phyloP scores from a whole-genome alignment of 768 basidiomycete genomes.

The Leccinum obscurum region DNA sequence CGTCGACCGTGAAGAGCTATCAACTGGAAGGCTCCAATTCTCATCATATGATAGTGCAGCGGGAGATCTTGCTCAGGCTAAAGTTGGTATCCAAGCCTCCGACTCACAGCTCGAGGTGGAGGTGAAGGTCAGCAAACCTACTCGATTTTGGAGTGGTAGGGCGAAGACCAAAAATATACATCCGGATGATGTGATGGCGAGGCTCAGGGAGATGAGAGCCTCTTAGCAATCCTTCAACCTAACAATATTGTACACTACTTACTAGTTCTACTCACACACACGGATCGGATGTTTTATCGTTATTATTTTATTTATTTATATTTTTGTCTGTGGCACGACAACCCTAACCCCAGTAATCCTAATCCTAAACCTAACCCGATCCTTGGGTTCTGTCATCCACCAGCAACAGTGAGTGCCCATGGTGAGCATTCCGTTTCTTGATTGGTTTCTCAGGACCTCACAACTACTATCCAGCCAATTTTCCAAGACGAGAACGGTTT shows the following conservation, averaged over 20 bases:
- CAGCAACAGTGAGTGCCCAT: slow-evolving; percentile 9
- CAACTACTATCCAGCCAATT: slow-evolving; percentile 48
- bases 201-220: slow-evolving; percentile 45
- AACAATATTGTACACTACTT: neutral
- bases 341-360: slow-evolving; percentile 23
- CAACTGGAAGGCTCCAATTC: neutral
- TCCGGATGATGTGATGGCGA: slow-evolving; percentile 43
- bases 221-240: slow-evolving; percentile 2
- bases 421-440: slow-evolving; percentile 18
- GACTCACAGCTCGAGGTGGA: slow-evolving; percentile 32
- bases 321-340: neutral
- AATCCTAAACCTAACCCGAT: slow-evolving; percentile 36
- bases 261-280: neutral
- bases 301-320: neutral
- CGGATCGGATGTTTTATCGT: neutral
- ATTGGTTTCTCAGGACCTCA: slow-evolving; percentile 3
- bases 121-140: slow-evolving; percentile 38
- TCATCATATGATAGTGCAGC: slow-evolving; percentile 1
- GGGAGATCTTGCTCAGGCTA: slow-evolving; percentile 5
- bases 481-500: slow-evolving; percentile 69
- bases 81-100: neutral
- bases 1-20: slow-evolving; percentile 9
- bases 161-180: slow-evolving; percentile 34
- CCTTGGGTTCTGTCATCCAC: slow-evolving; percentile 26
- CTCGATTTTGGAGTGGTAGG: slow-evolving; percentile 42